phyloP scores from a whole-genome alignment of 768 basidiomycete genomes.

The Lepiota subincarnata region DNA sequence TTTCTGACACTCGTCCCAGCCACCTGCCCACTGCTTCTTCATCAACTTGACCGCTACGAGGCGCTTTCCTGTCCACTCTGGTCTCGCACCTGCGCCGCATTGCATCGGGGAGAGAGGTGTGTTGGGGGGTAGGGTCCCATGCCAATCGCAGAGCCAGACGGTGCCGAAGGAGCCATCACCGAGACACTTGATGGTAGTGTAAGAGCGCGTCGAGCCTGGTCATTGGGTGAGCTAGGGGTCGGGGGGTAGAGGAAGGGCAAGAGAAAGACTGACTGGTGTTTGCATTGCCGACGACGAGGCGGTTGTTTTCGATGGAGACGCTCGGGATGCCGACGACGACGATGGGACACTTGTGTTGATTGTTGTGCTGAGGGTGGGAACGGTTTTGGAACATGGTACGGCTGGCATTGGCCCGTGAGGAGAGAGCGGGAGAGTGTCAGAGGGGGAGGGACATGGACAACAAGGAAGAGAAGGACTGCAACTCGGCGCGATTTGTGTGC shows the following conservation, averaged over 20 bases:
- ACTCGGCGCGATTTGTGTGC: constrained; percentile 1
- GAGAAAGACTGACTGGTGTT: constrained; percentile 56
- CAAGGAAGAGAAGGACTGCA: no score
- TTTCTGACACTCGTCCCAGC: constrained; percentile 95
- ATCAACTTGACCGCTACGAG: constrained; percentile 97
- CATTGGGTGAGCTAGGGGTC: constrained; percentile 7
- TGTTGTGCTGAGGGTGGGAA: constrained; percentile 26
- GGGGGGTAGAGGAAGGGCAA: constrained; percentile 10
- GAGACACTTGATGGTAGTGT: constrained; percentile 93
- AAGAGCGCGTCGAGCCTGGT: constrained; percentile 79
- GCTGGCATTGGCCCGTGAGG: constrained; percentile 47
- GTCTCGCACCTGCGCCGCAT: constrained; percentile 85
- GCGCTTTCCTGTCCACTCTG: constrained; percentile 92
- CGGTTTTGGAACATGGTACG: constrained; percentile 55
- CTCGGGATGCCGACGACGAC: constrained; percentile 72
- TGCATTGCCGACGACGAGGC: constrained; percentile 69
- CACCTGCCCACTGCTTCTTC: constrained; percentile 97
- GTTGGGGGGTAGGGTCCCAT: constrained; percentile 89
- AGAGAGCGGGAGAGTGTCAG: constrained; percentile 21
- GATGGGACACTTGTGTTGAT: constrained; percentile 32
- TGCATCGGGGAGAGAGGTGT: constrained; percentile 93
- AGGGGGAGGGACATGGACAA: constrained; percentile 15
- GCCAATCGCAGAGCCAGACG: constrained; percentile 99
- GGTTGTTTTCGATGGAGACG: constrained; percentile 65
- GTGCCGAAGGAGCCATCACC: constrained; percentile 99